Percentiles rank a stretch among this genome's conserved stretches.
Conservation (phyloP, 2,329 filamentous ascomycete genomes). For the Diaporthe sp. region DNA sequence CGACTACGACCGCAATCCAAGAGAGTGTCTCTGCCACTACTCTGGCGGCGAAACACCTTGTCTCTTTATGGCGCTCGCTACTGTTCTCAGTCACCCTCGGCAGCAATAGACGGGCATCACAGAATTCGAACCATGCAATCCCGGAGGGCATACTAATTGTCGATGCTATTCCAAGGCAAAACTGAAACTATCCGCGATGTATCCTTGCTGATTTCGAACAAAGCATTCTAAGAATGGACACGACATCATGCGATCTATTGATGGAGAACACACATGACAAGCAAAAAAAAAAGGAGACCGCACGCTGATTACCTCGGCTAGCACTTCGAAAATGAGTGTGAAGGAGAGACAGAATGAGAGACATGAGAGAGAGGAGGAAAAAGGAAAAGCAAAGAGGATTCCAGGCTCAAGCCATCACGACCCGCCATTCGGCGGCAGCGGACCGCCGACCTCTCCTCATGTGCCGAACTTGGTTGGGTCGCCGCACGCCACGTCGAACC, state of each 20-base stretch:
- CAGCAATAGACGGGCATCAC: not conserved
- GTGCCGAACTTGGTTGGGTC: conserved; percentile 46
- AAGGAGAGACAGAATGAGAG: conserved; percentile 16
- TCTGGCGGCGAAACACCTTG: not conserved
- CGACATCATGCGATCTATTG: conserved; percentile 22
- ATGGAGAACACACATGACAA: not conserved
- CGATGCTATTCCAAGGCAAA: not conserved
- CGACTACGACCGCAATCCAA: not conserved
- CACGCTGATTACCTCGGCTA: conserved; percentile 21
- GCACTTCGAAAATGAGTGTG: conserved; percentile 4
- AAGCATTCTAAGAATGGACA: conserved; percentile 29
- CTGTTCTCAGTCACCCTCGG: not conserved
- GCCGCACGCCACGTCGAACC: conserved; percentile 56
- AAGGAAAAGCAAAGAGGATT: not conserved
- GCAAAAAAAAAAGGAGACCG: not conserved
- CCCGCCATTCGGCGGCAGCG: not conserved
- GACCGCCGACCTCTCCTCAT: not conserved
- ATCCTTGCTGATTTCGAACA: conserved; percentile 8
- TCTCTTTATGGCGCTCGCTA: not conserved
- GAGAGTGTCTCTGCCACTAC: not conserved
- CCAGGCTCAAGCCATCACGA: not conserved
- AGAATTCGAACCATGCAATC: not conserved
- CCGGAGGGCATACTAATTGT: not conserved
- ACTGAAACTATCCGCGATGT: not conserved
- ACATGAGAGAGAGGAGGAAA: not conserved